Conservation (phyloP, 2,329 filamentous ascomycete species). For the Colletotrichum liriopes region DNA sequence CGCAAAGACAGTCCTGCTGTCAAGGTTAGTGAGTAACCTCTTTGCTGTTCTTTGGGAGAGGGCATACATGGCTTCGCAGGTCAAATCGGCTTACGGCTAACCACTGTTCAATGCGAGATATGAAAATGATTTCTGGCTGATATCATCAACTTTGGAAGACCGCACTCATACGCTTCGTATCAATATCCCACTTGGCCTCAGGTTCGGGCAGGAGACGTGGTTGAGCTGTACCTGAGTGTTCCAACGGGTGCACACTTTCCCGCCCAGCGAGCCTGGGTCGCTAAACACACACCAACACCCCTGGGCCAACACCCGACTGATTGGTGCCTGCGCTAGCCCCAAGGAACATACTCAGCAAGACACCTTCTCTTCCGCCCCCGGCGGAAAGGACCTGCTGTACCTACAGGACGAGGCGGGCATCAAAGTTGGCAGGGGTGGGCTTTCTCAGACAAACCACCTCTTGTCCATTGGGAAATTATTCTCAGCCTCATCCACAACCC, state of each 20-base stretch:
- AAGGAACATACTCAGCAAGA: conserved; percentile 6
- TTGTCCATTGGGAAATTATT: conserved; percentile 12
- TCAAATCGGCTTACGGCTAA: conserved; percentile 15
- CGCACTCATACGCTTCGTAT: conserved; percentile 8
- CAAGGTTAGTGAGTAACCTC: conserved; percentile 20
- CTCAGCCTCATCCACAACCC: conserved; percentile 34
- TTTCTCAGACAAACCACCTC: conserved; percentile 16
- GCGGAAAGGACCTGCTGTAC: neutral
- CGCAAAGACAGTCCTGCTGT: conserved; percentile 88
- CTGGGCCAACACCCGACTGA: neutral
- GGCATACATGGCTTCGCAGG: conserved; percentile 25
- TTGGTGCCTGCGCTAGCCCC: conserved; percentile 34
- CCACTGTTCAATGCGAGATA: conserved; percentile 4
- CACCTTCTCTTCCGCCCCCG: neutral
- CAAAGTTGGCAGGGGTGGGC: conserved; percentile 1
- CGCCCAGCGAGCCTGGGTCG: neutral
- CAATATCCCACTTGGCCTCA: conserved; percentile 28
- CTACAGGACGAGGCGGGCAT: conserved; percentile 2
- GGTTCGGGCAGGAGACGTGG: conserved; percentile 17
- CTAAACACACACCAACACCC: conserved; percentile 25
- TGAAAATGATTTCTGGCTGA: neutral
- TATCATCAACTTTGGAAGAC: conserved; percentile 18
- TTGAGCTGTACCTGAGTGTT: neutral
- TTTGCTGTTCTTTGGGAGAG: neutral
- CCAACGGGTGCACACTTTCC: neutral